Evolutionary conservation across 2,329 filamentous ascomycete genomes (phyloP).

Genomic region (Ustulina deusta): DNA sequence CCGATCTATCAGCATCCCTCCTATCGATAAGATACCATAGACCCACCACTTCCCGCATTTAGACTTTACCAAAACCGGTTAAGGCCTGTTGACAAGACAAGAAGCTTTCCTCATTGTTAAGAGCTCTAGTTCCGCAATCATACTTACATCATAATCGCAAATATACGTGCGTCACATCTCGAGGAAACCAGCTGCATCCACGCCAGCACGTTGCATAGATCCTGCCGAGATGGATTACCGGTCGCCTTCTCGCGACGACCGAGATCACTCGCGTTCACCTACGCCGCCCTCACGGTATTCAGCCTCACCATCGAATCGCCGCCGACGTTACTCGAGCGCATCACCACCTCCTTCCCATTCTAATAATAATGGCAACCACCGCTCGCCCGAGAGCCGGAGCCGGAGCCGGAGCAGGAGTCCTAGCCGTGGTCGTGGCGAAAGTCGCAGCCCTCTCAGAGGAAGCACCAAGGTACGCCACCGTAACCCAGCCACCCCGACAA

Average conservation of each 20-base stretch:
- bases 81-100: too few species aligned
- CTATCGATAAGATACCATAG: conserved; percentile 2
- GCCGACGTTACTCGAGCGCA: conserved; percentile 48
- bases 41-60: not conserved
- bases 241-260: conserved; percentile 51
- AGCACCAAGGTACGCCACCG: conserved; percentile 48
- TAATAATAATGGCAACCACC: conserved; percentile 54
- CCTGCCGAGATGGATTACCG: conserved; percentile 46
- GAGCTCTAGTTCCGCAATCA: too few species aligned
- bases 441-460: conserved; percentile 49
- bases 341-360: conserved; percentile 48
- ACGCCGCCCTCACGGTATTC: conserved; percentile 55
- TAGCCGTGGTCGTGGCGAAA: conserved; percentile 47
- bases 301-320: conserved; percentile 51
- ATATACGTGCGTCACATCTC: conserved; percentile 9
- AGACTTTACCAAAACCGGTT: not conserved
- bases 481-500: not conserved
- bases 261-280: conserved; percentile 50
- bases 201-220: not conserved
- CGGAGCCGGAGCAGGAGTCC: conserved; percentile 44
- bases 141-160: not conserved
- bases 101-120: too few species aligned
- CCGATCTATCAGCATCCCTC: too few species aligned
- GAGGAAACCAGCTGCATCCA: too few species aligned
- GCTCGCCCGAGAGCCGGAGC: conserved; percentile 42